phyloP scores from a whole-genome alignment of 2,329 filamentous ascomycete genomes.

The Venturia asperata region DNA sequence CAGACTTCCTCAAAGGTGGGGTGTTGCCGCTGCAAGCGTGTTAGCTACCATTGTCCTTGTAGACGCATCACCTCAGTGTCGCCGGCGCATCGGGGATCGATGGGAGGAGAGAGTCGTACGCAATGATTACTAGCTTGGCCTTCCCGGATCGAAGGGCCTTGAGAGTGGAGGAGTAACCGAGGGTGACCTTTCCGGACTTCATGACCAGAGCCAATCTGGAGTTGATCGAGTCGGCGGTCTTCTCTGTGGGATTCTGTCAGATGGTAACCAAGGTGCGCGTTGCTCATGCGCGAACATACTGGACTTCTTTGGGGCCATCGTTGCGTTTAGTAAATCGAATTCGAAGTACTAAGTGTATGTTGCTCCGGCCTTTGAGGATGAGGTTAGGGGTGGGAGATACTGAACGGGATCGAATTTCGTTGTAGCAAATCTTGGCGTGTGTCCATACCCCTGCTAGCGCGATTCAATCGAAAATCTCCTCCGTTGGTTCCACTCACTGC shows the following conservation, averaged over 20 bases:
- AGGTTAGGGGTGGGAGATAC: background rate
- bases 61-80: background rate
- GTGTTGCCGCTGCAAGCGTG: slow-evolving; percentile 68
- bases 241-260: slow-evolving; percentile 46
- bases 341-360: slow-evolving; percentile 6
- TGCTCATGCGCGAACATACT: background rate
- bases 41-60: background rate
- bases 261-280: background rate
- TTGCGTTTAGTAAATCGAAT: slow-evolving; percentile 29
- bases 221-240: slow-evolving; percentile 75
- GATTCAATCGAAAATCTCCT: background rate
- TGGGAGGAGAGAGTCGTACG: slow-evolving; percentile 1
- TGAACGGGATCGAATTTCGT: background rate
- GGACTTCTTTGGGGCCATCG: slow-evolving; percentile 65
- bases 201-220: slow-evolving; percentile 62
- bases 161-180: slow-evolving; percentile 84
- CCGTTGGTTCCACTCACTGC: background rate
- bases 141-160: slow-evolving; percentile 91
- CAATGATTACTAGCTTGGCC: slow-evolving; percentile 95
- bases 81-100: slow-evolving; percentile 25
- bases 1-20: slow-evolving; percentile 93
- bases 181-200: slow-evolving; percentile 55
- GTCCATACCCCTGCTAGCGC: background rate
- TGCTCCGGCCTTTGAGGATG: slow-evolving; percentile 2
- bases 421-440: background rate